Percentiles rank a stretch among this genome's conserved stretches.
Evolutionary conservation across 208 protist genomes (phyloP).

Genomic region (Tetramitus jugosus): DNA sequence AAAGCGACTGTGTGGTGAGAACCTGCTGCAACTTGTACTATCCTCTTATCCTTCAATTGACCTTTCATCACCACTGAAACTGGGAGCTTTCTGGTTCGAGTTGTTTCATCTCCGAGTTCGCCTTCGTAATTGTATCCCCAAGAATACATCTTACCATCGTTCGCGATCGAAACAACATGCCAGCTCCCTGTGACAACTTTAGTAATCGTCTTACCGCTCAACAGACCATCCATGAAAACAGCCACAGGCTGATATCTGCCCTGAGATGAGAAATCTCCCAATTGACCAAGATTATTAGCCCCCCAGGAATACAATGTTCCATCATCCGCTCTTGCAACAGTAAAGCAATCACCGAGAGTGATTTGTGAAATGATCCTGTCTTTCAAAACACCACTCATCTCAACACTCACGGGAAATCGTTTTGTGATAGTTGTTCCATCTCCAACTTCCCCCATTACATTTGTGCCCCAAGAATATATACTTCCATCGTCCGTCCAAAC

Average conservation of each 20-base stretch:
- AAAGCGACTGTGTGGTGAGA: too few relatives aligned
- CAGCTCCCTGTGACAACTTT: not conserved
- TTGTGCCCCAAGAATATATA: too few relatives aligned
- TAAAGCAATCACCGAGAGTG: not conserved
- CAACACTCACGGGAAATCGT: not conserved
- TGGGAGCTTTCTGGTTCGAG: too few relatives aligned
- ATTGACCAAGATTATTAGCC: not conserved
- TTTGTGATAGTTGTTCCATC: not conserved
- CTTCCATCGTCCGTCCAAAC: too few relatives aligned
- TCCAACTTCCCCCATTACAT: not conserved
- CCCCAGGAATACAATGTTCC: not conserved
- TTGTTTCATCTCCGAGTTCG: too few relatives aligned
- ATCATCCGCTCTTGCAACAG: not conserved
- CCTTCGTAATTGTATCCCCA: too few relatives aligned
- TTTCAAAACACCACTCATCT: not conserved
- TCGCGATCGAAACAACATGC: not conserved
- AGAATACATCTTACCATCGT: too few relatives aligned
- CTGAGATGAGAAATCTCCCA: not conserved
- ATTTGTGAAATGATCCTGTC: not conserved
- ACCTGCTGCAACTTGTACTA: too few relatives aligned
- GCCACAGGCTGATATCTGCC: not conserved
- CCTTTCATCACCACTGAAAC: too few relatives aligned
- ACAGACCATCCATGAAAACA: not conserved
- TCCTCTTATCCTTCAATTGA: too few relatives aligned
- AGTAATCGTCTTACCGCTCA: not conserved